Percentiles rank a stretch among this genome's conserved stretches.
These are phyloP conservation scores for Rhizopogon parksii DNA, from an alignment of 1,284 basidiomycete genomes.

Conservation along the genomic window DNA sequence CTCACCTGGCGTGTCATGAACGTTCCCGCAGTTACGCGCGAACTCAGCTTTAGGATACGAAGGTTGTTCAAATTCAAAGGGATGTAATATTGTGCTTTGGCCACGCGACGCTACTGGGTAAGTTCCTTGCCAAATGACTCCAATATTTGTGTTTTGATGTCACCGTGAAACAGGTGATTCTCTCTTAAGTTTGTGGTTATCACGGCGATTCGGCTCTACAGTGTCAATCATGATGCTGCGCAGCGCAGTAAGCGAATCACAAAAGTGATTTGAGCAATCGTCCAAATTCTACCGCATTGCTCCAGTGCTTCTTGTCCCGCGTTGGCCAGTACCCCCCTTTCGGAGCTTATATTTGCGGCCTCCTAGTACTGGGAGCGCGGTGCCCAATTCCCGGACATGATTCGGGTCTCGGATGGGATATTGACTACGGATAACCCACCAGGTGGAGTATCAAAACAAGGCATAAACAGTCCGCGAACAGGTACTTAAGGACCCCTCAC, in stretches of 20 bases:
- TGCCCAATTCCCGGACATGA: too few relatives aligned
- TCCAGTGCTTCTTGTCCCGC: neutral
- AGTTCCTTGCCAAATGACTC: too few relatives aligned
- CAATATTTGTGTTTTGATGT: neutral
- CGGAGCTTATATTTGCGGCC: neutral
- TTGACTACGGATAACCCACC: too few relatives aligned
- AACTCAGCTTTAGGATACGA: too few relatives aligned
- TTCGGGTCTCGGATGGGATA: too few relatives aligned
- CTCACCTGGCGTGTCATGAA: too few relatives aligned
- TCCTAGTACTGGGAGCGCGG: neutral
- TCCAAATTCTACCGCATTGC: neutral
- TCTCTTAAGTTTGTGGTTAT: neutral
- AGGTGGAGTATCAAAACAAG: neutral
- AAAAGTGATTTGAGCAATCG: neutral
- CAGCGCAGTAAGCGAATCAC: neutral
- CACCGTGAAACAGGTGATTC: neutral
- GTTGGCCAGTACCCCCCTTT: neutral
- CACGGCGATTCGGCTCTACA: too few relatives aligned
- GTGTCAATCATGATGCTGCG: neutral
- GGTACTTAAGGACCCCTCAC: neutral
- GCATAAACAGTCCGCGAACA: neutral
- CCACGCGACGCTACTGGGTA: too few relatives aligned
- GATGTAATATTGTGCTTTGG: too few relatives aligned
- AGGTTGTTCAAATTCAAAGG: too few relatives aligned
- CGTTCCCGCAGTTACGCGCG: too few relatives aligned